These are phyloP conservation scores for Amylocarpus encephaloides DNA, from an alignment of 2,329 filamentous ascomycete genomes.

Conservation along the genomic window DNA sequence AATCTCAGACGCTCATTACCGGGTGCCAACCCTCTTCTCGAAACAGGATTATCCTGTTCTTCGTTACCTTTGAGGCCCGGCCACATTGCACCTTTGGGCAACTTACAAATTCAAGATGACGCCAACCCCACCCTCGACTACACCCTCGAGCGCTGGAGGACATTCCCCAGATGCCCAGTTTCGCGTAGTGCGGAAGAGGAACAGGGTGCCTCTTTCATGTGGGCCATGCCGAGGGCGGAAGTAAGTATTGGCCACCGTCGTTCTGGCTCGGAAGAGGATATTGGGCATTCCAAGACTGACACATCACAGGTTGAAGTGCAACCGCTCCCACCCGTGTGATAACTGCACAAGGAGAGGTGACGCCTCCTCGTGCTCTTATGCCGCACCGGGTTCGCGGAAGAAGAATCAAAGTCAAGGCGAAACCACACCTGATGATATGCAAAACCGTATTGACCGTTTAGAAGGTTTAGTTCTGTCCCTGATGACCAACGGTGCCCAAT, in stretches of 20 bases:
- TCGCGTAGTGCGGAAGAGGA: slow-evolving; percentile 83
- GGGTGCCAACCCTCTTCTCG: slow-evolving; percentile 9
- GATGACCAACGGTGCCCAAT: slow-evolving; percentile 80
- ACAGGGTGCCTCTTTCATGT: slow-evolving; percentile 86
- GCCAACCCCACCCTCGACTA: slow-evolving; percentile 71
- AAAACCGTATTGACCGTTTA: slow-evolving; percentile 92
- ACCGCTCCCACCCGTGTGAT: slow-evolving; percentile 83
- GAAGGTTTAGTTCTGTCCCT: slow-evolving; percentile 87
- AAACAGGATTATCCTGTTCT: neutral
- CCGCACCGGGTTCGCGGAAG: slow-evolving; percentile 62
- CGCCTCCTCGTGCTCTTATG: slow-evolving; percentile 78
- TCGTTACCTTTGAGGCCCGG: neutral
- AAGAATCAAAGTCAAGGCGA: slow-evolving; percentile 61
- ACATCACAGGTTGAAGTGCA: slow-evolving; percentile 71
- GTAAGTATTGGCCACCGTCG: slow-evolving; percentile 42
- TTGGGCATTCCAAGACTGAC: slow-evolving; percentile 29
- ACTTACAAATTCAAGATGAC: slow-evolving; percentile 47
- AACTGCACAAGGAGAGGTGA: slow-evolving; percentile 90
- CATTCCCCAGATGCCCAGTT: slow-evolving; percentile 83
- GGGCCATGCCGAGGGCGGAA: slow-evolving; percentile 88
- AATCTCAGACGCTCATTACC: neutral
- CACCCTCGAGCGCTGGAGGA: slow-evolving; percentile 64
- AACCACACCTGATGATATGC: slow-evolving; percentile 84
- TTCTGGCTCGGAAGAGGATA: no score
- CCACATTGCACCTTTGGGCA: neutral